A percentile compares a stretch with the other conserved stretches of the same genome.
Conservation (phyloP, 768 basidiomycete genomes). For the Lactarius trivialis region DNA sequence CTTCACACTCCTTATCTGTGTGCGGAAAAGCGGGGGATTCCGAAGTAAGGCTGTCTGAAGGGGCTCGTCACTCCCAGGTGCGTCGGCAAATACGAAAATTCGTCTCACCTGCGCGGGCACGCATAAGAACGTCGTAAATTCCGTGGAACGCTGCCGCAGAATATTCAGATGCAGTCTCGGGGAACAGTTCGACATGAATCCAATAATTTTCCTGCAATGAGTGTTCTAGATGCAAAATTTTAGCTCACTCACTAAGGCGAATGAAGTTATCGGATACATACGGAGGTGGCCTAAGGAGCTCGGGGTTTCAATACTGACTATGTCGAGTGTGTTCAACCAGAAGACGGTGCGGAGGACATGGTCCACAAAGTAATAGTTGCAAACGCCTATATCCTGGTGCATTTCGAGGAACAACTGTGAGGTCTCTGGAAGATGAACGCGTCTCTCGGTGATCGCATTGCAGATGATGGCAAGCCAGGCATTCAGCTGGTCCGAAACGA, state of each 20-base stretch:
- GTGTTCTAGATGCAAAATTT: not conserved
- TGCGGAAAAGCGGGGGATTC: not conserved
- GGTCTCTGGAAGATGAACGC: not conserved
- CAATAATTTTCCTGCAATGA: not conserved
- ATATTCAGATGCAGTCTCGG: not conserved
- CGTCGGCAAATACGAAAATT: not conserved
- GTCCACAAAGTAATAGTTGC: not conserved
- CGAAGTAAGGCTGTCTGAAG: not conserved
- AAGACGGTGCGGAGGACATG: not conserved
- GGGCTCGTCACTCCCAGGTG: not conserved
- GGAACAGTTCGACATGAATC: not conserved
- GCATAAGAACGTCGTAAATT: not conserved
- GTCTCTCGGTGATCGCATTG: not conserved
- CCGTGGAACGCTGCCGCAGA: not conserved
- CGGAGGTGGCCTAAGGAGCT: not conserved
- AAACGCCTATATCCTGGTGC: not conserved
- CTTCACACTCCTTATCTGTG: not conserved
- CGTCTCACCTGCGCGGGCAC: not conserved
- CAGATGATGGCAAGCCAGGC: not conserved
- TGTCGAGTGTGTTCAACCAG: not conserved
- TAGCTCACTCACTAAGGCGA: not conserved
- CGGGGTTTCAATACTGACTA: not conserved
- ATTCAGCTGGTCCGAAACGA: not conserved
- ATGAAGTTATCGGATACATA: not conserved
- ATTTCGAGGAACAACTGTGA: not conserved